phyloP scores from a whole-genome alignment of 2,329 filamentous ascomycete species.

The Clonostachys solani region DNA sequence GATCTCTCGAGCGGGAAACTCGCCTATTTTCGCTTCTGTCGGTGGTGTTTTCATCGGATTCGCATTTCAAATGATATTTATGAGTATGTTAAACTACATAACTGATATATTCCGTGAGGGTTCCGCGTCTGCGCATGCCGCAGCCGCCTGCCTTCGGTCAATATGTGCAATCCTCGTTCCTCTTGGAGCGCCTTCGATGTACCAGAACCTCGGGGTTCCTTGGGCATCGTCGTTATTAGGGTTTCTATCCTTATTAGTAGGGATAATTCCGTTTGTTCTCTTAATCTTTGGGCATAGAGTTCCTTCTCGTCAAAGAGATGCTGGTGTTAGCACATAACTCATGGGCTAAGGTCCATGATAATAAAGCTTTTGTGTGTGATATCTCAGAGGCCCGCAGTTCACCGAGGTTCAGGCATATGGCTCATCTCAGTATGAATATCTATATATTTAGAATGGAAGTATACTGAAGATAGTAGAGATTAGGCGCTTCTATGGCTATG shows the following conservation, averaged over 20 bases:
- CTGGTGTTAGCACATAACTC: too few species aligned
- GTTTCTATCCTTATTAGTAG: constrained; percentile 5
- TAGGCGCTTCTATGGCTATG: too few species aligned
- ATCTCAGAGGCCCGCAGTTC: too few species aligned
- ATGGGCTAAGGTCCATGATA: too few species aligned
- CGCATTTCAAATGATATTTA: constrained; percentile 22
- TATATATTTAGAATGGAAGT: too few species aligned
- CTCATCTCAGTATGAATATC: too few species aligned
- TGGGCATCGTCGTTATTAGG: constrained; percentile 24
- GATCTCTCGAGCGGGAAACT: constrained; percentile 34
- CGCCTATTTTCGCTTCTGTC: constrained; percentile 27
- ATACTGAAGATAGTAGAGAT: too few species aligned
- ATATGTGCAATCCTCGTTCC: constrained; percentile 21
- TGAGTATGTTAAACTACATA: constrained; percentile 25
- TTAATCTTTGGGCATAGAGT: too few species aligned
- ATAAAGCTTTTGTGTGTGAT: too few species aligned
- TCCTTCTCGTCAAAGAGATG: too few species aligned
- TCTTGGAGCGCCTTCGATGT: constrained; percentile 21
- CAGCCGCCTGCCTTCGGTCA: constrained; percentile 22
- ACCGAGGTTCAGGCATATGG: too few species aligned
- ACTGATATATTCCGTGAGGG: constrained; percentile 22
- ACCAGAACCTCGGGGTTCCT: constrained; percentile 19
- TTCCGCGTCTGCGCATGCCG: constrained; percentile 25
- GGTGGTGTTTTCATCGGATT: constrained; percentile 36
- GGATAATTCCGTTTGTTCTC: too few species aligned